Base-by-base conservation (phyloP, 2,329 filamentous ascomycete genomes). In the Ophiostoma sp. region DNA sequence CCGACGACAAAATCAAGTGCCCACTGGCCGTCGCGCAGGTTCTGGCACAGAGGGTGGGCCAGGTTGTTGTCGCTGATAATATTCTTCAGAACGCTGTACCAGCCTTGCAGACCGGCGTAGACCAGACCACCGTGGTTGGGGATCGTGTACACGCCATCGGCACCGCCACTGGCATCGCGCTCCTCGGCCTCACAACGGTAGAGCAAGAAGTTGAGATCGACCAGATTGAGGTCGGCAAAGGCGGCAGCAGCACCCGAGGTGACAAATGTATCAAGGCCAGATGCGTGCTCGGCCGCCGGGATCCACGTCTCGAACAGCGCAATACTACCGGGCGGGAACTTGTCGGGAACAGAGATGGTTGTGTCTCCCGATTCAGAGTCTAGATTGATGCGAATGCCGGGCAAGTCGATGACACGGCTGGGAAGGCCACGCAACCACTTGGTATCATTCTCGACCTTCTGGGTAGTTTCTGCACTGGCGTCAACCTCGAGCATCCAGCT, bases 231-330 rank as follows among this genome's bases (percentile, higher is more conserved):
- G 6, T 89, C 84, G 8, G 84, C 83, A 80, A 97, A 96, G 0
- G 93, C 93, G 9, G 87, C 84, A 71, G 89, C 88, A 0, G 89
- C 92, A 44, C 91, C 93, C 41, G 89, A 89, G 0, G 92, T 95
- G 69, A 97, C 89, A 76, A 90, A 96, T 60, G 87, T 90, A 76
- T 97, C 93, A 18, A 99, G 81, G 36, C 92, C 91, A 55, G 89
- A 85, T 1, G 90, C 88, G 76, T 96, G 91, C 75, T 97, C 92
- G 1, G 91, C 91, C 38, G 87, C 87, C 4, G 93, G 93, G 41
- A 98, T 95, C 89, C 91, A 98, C 0, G 95, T 99, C 80, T 98
- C 93, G 73, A 97, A 96, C 2, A 99, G 82, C 2, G 93, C 93
- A 73, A 99, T 96, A 72, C 93, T 97, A 69, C 95, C 95, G 14